phyloP scores from a whole-genome alignment of 169 alveolate genomes.

The Plasmodium adleri region DNA sequence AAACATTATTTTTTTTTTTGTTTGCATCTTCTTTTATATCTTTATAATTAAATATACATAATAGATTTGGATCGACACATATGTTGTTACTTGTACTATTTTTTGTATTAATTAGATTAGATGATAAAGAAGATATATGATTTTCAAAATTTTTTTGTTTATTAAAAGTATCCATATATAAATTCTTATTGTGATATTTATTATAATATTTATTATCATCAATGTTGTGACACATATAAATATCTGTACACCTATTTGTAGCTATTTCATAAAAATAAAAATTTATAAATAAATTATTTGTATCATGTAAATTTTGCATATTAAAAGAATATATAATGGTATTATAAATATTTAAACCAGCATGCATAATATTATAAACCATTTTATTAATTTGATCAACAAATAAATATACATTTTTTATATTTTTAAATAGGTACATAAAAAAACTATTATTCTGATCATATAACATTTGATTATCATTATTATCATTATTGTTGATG shows the following conservation, averaged over 20 bases:
- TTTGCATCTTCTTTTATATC: background rate
- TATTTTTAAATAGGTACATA: background rate
- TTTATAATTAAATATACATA: no score
- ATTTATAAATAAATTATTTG: constrained; percentile 15
- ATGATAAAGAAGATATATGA: background rate
- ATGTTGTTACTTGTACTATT: no score
- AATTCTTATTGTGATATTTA: background rate
- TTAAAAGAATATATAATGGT: background rate
- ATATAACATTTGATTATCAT: background rate
- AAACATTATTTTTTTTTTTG: background rate
- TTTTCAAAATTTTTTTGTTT: background rate
- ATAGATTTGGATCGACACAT: no score
- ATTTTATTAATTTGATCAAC: constrained; percentile 41
- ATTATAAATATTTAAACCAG: constrained; percentile 1
- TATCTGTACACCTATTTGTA: no score
- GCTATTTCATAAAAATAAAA: constrained; percentile 41
- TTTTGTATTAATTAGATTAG: no score
- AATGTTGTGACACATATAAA: background rate
- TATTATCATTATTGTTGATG: background rate
- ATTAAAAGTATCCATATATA: background rate
- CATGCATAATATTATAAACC: constrained; percentile 16
- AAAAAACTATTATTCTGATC: no score
- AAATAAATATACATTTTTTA: constrained; percentile 9
- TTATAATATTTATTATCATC: background rate
- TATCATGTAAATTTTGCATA: background rate